Conservation (phyloP, 2,329 filamentous ascomycete species). For the Basipetospora sp. region DNA sequence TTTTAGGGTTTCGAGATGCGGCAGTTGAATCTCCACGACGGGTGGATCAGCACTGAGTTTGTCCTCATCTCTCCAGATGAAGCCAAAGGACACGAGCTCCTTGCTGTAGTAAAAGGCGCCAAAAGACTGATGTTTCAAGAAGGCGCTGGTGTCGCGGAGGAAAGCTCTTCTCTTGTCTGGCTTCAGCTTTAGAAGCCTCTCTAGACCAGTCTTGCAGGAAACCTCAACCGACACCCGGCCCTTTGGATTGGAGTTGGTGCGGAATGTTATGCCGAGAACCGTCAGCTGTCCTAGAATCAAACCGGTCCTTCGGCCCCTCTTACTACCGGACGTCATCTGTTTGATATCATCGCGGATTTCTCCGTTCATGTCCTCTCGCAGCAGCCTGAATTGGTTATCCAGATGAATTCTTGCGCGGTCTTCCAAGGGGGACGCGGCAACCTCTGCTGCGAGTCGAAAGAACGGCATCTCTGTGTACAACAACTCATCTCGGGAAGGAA, state of each 20-base stretch:
- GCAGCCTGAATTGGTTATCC: conserved; percentile 57
- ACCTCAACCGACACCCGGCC: conserved; percentile 8
- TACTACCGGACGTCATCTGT: conserved; percentile 24
- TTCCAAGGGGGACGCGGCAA: conserved; percentile 23
- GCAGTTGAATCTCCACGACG: conserved; percentile 35
- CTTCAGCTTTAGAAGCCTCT: conserved; percentile 21
- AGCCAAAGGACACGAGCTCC: conserved; percentile 45
- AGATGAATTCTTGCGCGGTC: conserved; percentile 36
- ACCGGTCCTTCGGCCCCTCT: conserved; percentile 14
- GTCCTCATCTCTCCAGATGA: conserved; percentile 35
- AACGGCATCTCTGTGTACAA: conserved; percentile 36
- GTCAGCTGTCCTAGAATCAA: conserved; percentile 25
- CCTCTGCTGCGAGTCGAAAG: conserved; percentile 28
- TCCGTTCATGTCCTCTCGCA: conserved; percentile 56
- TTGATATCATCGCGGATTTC: conserved; percentile 44
- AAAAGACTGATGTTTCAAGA: conserved; percentile 46
- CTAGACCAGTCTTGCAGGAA: conserved; percentile 29
- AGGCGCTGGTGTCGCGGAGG: conserved; percentile 29
- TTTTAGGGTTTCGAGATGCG: conserved; percentile 27
- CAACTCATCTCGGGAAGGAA: conserved; percentile 53
- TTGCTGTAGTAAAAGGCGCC: conserved; percentile 41
- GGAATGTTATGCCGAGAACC: conserved; percentile 23
- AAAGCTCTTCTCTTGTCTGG: conserved; percentile 24
- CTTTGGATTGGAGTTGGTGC: conserved; percentile 10
- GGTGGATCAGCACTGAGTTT: conserved; percentile 29